Conservation (phyloP, 768 basidiomycete species). For the Lepiota brunneoincarnata region DNA sequence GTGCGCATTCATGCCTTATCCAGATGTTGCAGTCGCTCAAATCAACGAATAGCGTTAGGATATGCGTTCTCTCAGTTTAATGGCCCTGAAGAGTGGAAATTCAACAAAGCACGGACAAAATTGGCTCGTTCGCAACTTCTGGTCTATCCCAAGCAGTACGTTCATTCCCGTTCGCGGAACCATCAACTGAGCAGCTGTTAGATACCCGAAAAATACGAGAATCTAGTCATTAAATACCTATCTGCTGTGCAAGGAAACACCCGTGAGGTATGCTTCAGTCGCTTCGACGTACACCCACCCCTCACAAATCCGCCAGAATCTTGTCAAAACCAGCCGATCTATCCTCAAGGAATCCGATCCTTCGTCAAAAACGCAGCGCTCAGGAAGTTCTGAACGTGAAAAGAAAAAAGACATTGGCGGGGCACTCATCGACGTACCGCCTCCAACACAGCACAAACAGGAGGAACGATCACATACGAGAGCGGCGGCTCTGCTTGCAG, state of each 20-base stretch:
- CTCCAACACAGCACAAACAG: not conserved
- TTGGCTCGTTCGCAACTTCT: constrained; percentile 68
- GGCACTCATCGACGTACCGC: not conserved
- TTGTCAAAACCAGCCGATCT: not conserved
- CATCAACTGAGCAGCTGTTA: constrained; percentile 18
- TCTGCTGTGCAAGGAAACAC: constrained; percentile 45
- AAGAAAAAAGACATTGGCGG: not conserved
- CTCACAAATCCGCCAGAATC: not conserved
- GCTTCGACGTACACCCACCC: not conserved
- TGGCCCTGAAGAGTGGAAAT: constrained; percentile 58
- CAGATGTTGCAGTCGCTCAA: not conserved
- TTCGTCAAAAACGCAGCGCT: not conserved
- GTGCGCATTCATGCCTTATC: constrained; percentile 20
- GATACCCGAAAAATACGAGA: constrained; percentile 53
- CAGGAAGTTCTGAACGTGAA: not conserved
- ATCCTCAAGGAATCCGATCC: not conserved
- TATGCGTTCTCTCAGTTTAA: constrained; percentile 58
- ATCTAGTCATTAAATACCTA: constrained; percentile 44
- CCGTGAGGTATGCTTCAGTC: constrained; percentile 33
- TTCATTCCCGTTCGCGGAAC: constrained; percentile 10
- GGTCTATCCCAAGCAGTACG: constrained; percentile 47
- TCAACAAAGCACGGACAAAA: constrained; percentile 74
- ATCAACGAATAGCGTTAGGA: constrained; percentile 31
- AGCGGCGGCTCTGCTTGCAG: constrained; percentile 5
- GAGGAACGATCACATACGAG: not conserved